Evolutionary conservation across 2,329 filamentous ascomycete genomes (phyloP).

Genomic region (Fusarium xylarioides): DNA sequence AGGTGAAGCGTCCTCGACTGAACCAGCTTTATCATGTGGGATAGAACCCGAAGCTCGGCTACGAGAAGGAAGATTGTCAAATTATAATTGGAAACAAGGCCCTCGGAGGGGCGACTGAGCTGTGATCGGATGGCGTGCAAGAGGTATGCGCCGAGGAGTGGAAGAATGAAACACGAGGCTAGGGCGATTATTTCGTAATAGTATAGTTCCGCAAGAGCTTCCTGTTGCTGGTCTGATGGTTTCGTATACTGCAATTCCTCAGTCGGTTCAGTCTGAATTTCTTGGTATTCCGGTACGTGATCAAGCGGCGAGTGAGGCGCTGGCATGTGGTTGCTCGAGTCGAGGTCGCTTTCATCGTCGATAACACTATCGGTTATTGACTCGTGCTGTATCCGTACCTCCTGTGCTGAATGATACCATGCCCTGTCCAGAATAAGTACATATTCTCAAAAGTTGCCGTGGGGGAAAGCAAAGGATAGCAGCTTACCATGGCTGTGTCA

Average conservation of each 20-base stretch:
- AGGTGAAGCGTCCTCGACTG: conserved; percentile 82
- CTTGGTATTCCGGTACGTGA: conserved; percentile 56
- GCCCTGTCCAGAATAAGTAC: conserved; percentile 29
- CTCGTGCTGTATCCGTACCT: conserved; percentile 65
- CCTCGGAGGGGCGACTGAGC: conserved; percentile 83
- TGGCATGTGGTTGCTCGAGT: conserved; percentile 41
- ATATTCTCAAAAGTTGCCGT: background rate
- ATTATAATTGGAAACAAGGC: conserved; percentile 91
- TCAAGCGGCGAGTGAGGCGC: conserved; percentile 45
- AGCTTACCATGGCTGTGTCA: conserved; percentile 84
- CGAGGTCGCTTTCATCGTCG: conserved; percentile 57
- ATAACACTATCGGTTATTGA: conserved; percentile 51
- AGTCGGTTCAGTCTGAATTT: conserved; percentile 29
- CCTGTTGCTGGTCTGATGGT: conserved; percentile 42
- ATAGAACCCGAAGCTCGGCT: conserved; percentile 83
- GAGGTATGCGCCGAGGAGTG: conserved; percentile 81
- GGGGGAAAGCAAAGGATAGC: background rate
- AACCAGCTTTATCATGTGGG: conserved; percentile 83
- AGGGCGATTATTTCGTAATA: conserved; percentile 80
- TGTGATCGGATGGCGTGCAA: conserved; percentile 83
- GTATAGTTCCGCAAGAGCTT: conserved; percentile 71
- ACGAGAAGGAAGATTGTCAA: conserved; percentile 89
- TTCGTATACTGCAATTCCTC: conserved; percentile 17
- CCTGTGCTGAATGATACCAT: conserved; percentile 79
- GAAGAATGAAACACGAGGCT: conserved; percentile 79